A percentile compares a stretch with the other conserved stretches of the same genome.
These are phyloP conservation scores for Clavariopsis aquatica DNA, from an alignment of 495 filamentous ascomycete species.

Conservation along the genomic window DNA sequence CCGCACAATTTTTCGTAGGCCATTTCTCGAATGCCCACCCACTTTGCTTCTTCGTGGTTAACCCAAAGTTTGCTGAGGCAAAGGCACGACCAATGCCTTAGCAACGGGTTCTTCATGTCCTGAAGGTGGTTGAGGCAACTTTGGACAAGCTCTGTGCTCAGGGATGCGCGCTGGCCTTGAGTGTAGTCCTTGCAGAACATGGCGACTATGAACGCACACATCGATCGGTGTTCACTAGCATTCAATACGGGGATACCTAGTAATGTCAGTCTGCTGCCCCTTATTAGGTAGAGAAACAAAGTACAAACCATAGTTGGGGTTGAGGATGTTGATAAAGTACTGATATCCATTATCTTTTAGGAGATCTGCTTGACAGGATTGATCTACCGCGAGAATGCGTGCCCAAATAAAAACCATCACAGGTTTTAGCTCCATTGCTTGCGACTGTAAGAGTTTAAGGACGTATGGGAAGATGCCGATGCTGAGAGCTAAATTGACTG, in stretches of 20 bases:
- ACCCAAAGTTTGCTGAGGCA: slow-evolving; percentile 95
- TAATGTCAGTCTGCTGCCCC: neutral
- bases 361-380: slow-evolving; percentile 86
- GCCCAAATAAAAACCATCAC: slow-evolving; percentile 99
- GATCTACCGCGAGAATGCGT: slow-evolving; percentile 90
- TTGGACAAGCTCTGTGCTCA: slow-evolving; percentile 79
- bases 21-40: slow-evolving; percentile 81
- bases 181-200: slow-evolving; percentile 94
- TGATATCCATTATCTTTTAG: slow-evolving; percentile 95
- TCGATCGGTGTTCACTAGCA: slow-evolving; percentile 89
- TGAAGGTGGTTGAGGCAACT: slow-evolving; percentile 78
- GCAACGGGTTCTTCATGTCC: slow-evolving; percentile 79
- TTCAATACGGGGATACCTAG: slow-evolving; percentile 70
- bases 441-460: slow-evolving; percentile 90
- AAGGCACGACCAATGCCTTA: slow-evolving; percentile 95
- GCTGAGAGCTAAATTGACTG: slow-evolving; percentile 90
- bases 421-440: slow-evolving; percentile 89
- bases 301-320: slow-evolving; percentile 66
- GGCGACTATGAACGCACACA: slow-evolving; percentile 97
- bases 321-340: slow-evolving; percentile 91
- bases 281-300: neutral
- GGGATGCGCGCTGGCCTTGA: slow-evolving; percentile 86
- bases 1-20: slow-evolving; percentile 77
- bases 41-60: slow-evolving; percentile 88
- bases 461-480: slow-evolving; percentile 99